These are phyloP conservation scores for Skeletonema marinoi DNA, from an alignment of 108 stramenopile genomes.

Conservation along the genomic window DNA sequence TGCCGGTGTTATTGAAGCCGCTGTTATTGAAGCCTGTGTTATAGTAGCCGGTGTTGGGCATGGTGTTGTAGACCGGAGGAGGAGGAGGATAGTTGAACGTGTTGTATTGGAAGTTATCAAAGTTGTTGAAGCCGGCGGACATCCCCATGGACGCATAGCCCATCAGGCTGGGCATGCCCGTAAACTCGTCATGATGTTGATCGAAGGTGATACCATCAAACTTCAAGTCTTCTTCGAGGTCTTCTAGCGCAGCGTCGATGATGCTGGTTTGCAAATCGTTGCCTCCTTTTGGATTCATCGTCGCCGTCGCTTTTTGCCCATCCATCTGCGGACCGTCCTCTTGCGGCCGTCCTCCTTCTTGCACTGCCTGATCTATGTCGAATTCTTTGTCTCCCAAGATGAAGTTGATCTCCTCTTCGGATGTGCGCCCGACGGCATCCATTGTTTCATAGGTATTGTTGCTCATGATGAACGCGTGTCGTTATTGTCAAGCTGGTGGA, in stretches of 20 bases:
- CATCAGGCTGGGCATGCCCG: not conserved
- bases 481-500: too few relatives aligned
- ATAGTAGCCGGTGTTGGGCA: not conserved
- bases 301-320: not conserved
- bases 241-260: not conserved
- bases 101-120: not conserved
- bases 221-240: not conserved
- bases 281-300: not conserved
- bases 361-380: not conserved
- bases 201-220: not conserved
- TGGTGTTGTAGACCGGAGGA: not conserved
- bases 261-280: not conserved
- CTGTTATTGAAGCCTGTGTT: not conserved
- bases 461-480: not conserved
- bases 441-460: not conserved
- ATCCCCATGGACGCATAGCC: not conserved
- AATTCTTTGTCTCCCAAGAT: not conserved
- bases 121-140: not conserved
- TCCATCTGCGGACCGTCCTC: not conserved
- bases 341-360: too few relatives aligned
- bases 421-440: not conserved
- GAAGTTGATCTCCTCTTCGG: not conserved
- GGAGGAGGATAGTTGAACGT: not conserved
- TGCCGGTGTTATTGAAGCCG: not conserved
- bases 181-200: not conserved